Conservation (phyloP, 106 monocot species). For the Iris macrosiphon region DNA sequence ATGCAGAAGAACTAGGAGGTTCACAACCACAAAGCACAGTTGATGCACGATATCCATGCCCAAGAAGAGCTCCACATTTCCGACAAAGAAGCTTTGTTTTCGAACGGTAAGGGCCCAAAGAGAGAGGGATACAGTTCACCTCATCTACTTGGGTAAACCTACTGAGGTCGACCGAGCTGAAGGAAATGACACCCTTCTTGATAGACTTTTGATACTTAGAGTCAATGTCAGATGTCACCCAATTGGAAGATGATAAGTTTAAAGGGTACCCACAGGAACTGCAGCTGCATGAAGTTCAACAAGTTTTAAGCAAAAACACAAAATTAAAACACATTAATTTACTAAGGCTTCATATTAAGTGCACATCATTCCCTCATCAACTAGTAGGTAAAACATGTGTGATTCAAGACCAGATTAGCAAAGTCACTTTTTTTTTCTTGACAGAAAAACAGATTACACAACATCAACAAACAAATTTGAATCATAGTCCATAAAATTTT, state of each 20-base stretch:
- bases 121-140: conserved; percentile 39
- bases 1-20: conserved; percentile 10
- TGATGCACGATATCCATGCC: conserved; percentile 30
- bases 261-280: conserved; percentile 49
- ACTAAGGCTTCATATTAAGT: no score
- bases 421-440: no score
- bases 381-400: no score
- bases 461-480: no score
- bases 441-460: no score
- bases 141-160: conserved; percentile 66
- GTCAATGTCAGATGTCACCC: conserved; percentile 24
- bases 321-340: no score
- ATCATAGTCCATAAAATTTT: no score
- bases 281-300: conserved; percentile 50
- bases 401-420: no score
- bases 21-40: conserved; percentile 35
- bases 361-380: no score
- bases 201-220: conserved; percentile 31
- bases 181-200: conserved; percentile 50
- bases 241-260: conserved; percentile 58
- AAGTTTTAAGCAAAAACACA: no score
- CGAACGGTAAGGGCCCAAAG: conserved; percentile 22
- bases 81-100: conserved; percentile 65
- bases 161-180: conserved; percentile 47
- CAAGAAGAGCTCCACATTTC: conserved; percentile 45